These are phyloP conservation scores for Eurotiales sp. DNA, from an alignment of 2,329 filamentous ascomycete genomes.

Conservation along the genomic window DNA sequence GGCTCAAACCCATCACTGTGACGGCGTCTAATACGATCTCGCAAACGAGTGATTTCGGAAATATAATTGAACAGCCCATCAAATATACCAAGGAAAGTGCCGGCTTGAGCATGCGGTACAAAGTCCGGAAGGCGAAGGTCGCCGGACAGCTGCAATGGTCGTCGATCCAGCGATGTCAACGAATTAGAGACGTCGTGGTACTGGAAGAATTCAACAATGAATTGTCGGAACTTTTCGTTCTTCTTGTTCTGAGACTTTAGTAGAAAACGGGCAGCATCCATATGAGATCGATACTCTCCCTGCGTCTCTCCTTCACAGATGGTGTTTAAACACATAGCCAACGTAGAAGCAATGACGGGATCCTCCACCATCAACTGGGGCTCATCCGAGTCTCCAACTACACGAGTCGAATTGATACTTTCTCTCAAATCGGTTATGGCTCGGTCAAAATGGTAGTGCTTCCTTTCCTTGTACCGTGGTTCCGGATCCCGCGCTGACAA, in stretches of 20 bases:
- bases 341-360: slow-evolving; percentile 58
- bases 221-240: slow-evolving; percentile 68
- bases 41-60: slow-evolving; percentile 71
- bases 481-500: slow-evolving; percentile 51
- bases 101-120: slow-evolving; percentile 53
- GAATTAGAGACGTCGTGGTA: slow-evolving; percentile 67
- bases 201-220: slow-evolving; percentile 73
- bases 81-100: slow-evolving; percentile 70
- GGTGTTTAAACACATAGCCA: slow-evolving; percentile 58
- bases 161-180: slow-evolving; percentile 53
- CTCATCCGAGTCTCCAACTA: slow-evolving; percentile 22
- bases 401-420: slow-evolving; percentile 33
- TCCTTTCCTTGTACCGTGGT: slow-evolving; percentile 51
- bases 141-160: slow-evolving; percentile 50
- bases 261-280: slow-evolving; percentile 69
- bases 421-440: slow-evolving; percentile 39
- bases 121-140: slow-evolving; percentile 53
- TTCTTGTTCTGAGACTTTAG: slow-evolving; percentile 58
- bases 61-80: slow-evolving; percentile 79
- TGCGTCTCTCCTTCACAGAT: slow-evolving; percentile 57
- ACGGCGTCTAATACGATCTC: slow-evolving; percentile 68
- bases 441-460: slow-evolving; percentile 51
- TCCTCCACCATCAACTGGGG: slow-evolving; percentile 48
- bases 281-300: slow-evolving; percentile 75
- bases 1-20: slow-evolving; percentile 62